These are phyloP conservation scores for Ustilago crameri DNA, from an alignment of 1,284 basidiomycete species.

Conservation along the genomic window DNA sequence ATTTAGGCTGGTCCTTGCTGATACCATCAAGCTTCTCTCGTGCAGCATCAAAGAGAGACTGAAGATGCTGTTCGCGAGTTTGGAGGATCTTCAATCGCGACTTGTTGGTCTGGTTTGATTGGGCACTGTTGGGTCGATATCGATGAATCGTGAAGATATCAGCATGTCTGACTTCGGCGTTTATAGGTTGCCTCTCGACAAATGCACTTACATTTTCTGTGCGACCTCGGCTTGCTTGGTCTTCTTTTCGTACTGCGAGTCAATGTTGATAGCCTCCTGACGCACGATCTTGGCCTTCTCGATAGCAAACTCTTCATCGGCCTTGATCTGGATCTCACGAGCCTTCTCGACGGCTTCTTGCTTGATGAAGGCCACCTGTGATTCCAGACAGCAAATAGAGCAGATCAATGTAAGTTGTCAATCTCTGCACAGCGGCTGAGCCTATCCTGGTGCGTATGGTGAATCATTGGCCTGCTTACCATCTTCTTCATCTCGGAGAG, in stretches of 20 bases:
- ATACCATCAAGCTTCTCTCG: conserved; percentile 77
- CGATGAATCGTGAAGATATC: neutral
- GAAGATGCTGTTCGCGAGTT: conserved; percentile 89
- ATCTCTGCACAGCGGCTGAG: neutral
- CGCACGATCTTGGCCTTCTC: conserved; percentile 68
- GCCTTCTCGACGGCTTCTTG: conserved; percentile 68
- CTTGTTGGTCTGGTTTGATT: conserved; percentile 93
- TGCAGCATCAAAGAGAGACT: conserved; percentile 85
- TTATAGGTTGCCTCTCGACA: no score
- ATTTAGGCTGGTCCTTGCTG: conserved; percentile 76
- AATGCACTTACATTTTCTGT: conserved; percentile 64
- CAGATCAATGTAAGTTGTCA: neutral
- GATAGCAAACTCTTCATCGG: conserved; percentile 68
- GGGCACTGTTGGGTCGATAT: conserved; percentile 74
- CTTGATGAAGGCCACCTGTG: conserved; percentile 66
- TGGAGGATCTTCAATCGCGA: conserved; percentile 91
- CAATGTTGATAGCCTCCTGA: conserved; percentile 64
- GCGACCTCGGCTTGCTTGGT: conserved; percentile 64
- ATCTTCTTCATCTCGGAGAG: conserved; percentile 99
- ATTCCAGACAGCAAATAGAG: no score
- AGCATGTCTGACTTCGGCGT: neutral
- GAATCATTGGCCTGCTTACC: conserved; percentile 70
- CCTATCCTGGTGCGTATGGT: neutral
- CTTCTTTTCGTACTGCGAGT: conserved; percentile 65
- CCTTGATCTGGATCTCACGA: conserved; percentile 68